A percentile compares a stretch with the other conserved stretches of the same genome.
These are phyloP conservation scores for Cutaneotrichosporon sp. DNA, from an alignment of 1,284 basidiomycete species.

Conservation along the genomic window DNA sequence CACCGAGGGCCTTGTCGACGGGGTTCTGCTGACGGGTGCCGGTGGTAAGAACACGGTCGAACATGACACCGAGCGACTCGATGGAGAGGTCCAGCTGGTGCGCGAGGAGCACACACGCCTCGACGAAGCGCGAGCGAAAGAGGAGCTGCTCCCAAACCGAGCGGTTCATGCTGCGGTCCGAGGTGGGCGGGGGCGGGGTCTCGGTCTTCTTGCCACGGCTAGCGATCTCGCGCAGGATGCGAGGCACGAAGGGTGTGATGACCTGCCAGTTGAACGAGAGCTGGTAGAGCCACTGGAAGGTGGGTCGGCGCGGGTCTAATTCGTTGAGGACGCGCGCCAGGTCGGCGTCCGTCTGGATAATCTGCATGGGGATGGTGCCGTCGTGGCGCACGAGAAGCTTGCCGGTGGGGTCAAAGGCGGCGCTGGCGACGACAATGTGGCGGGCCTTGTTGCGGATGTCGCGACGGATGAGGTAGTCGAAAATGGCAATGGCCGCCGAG, in stretches of 20 bases:
- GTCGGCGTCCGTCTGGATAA: conserved; percentile 57
- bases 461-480: conserved; percentile 51
- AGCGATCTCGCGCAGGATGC: conserved; percentile 48
- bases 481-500: conserved; percentile 52
- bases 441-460: conserved; percentile 54
- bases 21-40: conserved; percentile 44
- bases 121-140: conserved; percentile 57
- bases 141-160: conserved; percentile 42
- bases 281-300: conserved; percentile 60
- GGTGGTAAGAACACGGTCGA: conserved; percentile 57
- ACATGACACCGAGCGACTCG: conserved; percentile 65
- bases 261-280: conserved; percentile 58
- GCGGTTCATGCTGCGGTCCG: conserved; percentile 33
- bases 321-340: conserved; percentile 55
- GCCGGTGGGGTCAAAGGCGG: conserved; percentile 57
- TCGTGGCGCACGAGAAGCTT: conserved; percentile 57
- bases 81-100: conserved; percentile 56
- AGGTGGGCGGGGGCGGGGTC: conserved; percentile 19
- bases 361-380: conserved; percentile 57
- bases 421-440: conserved; percentile 57
- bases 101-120: conserved; percentile 55
- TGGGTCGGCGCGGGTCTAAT: conserved; percentile 56
- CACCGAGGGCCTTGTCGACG: conserved; percentile 24
- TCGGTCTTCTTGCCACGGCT: conserved; percentile 31
- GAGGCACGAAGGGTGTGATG: conserved; percentile 55